Evolutionary conservation across 768 basidiomycete species (phyloP).

Genomic region (Trametes elegans): DNA sequence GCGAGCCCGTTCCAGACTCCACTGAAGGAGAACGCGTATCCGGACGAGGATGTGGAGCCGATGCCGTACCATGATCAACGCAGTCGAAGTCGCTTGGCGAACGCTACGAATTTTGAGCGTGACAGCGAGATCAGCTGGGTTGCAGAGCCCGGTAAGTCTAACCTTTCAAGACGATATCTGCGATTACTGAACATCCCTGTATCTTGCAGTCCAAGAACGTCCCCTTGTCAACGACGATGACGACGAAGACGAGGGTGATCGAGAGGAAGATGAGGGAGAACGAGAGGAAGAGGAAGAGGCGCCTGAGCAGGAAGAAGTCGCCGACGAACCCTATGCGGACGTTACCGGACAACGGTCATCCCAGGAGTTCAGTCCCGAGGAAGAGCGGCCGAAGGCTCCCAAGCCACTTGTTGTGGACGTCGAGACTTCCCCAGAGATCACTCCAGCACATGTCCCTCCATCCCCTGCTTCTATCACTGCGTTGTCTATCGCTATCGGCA

Average conservation of each 20-base stretch:
- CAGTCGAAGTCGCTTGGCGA: slow-evolving; percentile 24
- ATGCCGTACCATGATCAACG: slow-evolving; percentile 37
- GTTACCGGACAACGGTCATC: slow-evolving; percentile 43
- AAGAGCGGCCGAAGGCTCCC: slow-evolving; percentile 46
- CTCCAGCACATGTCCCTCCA: slow-evolving; percentile 43
- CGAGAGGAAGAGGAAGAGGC: slow-evolving; percentile 33
- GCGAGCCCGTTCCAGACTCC: slow-evolving; percentile 74
- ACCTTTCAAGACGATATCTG: not conserved
- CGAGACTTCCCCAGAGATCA: slow-evolving; percentile 55
- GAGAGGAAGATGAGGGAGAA: slow-evolving; percentile 37
- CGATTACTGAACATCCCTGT: slow-evolving; percentile 4
- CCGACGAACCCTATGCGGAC: slow-evolving; percentile 6
- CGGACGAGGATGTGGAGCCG: slow-evolving; percentile 70
- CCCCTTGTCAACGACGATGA: slow-evolving; percentile 63
- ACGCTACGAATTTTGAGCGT: slow-evolving; percentile 23
- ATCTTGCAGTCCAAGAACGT: slow-evolving; percentile 60
- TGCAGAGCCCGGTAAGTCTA: slow-evolving; percentile 63
- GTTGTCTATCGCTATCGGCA: slow-evolving; percentile 37
- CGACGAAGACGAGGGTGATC: slow-evolving; percentile 47
- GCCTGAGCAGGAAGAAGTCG: not conserved
- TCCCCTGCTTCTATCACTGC: slow-evolving; percentile 49
- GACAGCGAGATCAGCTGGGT: slow-evolving; percentile 73
- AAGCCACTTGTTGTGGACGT: slow-evolving; percentile 64
- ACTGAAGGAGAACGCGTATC: slow-evolving; percentile 56
- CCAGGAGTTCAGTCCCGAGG: slow-evolving; percentile 43